Evolutionary conservation across 2,329 filamentous ascomycete genomes (phyloP).

Genomic region (Venturia pyrina): DNA sequence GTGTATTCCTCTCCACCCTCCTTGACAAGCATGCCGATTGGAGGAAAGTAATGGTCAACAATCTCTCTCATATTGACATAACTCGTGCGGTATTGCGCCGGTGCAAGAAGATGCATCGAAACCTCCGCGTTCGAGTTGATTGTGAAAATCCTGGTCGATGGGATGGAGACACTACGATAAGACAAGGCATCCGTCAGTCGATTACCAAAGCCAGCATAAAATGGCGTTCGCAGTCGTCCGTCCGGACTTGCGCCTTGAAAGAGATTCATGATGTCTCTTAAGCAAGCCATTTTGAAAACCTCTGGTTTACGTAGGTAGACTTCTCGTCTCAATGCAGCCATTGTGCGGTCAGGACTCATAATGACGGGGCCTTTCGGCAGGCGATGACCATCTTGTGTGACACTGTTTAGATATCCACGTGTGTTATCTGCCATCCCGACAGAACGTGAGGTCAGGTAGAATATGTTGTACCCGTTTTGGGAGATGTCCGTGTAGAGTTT

Average conservation of each 20-base stretch:
- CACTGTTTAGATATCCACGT: conserved; percentile 77
- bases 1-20: conserved; percentile 91
- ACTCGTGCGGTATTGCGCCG: conserved; percentile 92
- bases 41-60: conserved; percentile 96
- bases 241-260: conserved; percentile 46
- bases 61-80: conserved; percentile 97
- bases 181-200: conserved; percentile 91
- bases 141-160: conserved; percentile 88
- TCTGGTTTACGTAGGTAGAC: conserved; percentile 94
- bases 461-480: conserved; percentile 95
- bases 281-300: conserved; percentile 98
- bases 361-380: conserved; percentile 89
- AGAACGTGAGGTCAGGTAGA: conserved; percentile 90
- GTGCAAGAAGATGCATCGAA: conserved; percentile 74
- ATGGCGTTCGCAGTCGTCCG: conserved; percentile 60
- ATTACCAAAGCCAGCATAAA: conserved; percentile 96
- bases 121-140: conserved; percentile 98
- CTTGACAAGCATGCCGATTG: conserved; percentile 75
- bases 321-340: conserved; percentile 83
- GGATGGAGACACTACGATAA: conserved; percentile 93
- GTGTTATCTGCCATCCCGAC: conserved; percentile 91
- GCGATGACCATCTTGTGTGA: conserved; percentile 76
- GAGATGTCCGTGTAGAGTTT: conserved; percentile 96
- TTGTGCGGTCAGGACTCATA: conserved; percentile 86
- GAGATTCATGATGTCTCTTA: conserved; percentile 84